A percentile compares a stretch with the other conserved stretches of the same genome.
Evolutionary conservation across 2,329 filamentous ascomycete genomes (phyloP).

Genomic region (Tolypocladium inflatum): DNA sequence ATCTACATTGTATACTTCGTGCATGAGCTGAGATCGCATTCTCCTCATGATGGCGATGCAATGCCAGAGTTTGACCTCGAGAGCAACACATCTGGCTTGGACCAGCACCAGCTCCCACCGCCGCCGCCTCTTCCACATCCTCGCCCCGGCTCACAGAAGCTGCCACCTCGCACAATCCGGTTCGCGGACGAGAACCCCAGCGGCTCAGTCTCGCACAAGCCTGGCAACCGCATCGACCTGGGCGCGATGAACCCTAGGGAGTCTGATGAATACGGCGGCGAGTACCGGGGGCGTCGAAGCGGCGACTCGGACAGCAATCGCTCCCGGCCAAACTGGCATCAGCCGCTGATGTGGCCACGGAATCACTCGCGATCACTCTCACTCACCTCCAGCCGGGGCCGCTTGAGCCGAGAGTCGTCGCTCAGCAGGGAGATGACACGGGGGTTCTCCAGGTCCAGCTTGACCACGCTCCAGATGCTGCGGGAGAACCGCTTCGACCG

Average conservation of each 20-base stretch:
- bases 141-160: background rate
- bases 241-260: background rate
- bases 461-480: conserved; percentile 9
- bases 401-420: conserved; percentile 13
- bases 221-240: conserved; percentile 5
- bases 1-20: conserved; percentile 66
- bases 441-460: conserved; percentile 8
- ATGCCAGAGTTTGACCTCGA: background rate
- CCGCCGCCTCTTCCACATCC: background rate
- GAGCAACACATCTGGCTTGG: background rate
- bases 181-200: conserved; percentile 15
- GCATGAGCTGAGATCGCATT: conserved; percentile 62
- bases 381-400: conserved; percentile 9
- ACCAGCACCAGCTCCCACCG: background rate
- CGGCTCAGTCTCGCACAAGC: background rate
- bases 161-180: conserved; percentile 16
- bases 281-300: conserved; percentile 2
- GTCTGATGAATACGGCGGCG: background rate
- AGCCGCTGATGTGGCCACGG: conserved; percentile 9
- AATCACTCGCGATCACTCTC: conserved; percentile 17
- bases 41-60: background rate
- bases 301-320: background rate
- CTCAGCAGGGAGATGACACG: conserved; percentile 3
- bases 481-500: conserved; percentile 6
- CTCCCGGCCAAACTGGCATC: conserved; percentile 8